Base-by-base conservation (phyloP, 1,139 yeast genomes). In the Kodamaea alishanica region DNA sequence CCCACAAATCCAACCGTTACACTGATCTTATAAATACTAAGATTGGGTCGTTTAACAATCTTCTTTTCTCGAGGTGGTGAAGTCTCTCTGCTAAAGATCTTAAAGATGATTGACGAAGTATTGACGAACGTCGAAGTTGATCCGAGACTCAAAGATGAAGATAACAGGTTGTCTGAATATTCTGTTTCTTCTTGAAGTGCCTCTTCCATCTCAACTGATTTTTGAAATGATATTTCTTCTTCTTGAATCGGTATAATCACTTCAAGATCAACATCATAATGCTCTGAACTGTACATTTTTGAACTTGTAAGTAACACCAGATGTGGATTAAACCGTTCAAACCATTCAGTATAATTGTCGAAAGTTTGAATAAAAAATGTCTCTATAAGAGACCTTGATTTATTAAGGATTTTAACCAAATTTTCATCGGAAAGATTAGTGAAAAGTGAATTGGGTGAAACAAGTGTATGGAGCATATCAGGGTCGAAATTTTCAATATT, bases 1-100 rank as follows among this genome's bases (percentile, higher is more conserved):
- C 76, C 75, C 31, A 70, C 52, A 37, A 70, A 56, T 0, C 77
- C 77, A 30, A 70, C 62, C 1, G 74, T 64, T 34, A 68, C 50
- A 37, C 73, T 67, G 28, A 68, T 45, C 39, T 56, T 63, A 43
- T 62, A 61, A n/a, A 69, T 34, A 27, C 56, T 56, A 20, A 28
- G 12, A 32, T 37, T 43, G 6, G 37, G 37, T 9, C 47, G 34
- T 24, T 33, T 39, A n/a, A 33, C 26, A 6, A 38, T 39, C 22
- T 45, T 42, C 31, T 47, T 41, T 20, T 32, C n/a, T 44, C 48
- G 20, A 40, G 42, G n/a, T 5, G 43, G 37, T 2, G 39, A 29
- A 3, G 46, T 27, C 5, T 47, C 48, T 15, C 36, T 33, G 26
- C 49, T 48, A 42, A 65, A 59, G 9, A 69, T 37, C 43, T 60